Conservation (phyloP, 1,284 basidiomycete genomes). For the Coniferiporia weirii region DNA sequence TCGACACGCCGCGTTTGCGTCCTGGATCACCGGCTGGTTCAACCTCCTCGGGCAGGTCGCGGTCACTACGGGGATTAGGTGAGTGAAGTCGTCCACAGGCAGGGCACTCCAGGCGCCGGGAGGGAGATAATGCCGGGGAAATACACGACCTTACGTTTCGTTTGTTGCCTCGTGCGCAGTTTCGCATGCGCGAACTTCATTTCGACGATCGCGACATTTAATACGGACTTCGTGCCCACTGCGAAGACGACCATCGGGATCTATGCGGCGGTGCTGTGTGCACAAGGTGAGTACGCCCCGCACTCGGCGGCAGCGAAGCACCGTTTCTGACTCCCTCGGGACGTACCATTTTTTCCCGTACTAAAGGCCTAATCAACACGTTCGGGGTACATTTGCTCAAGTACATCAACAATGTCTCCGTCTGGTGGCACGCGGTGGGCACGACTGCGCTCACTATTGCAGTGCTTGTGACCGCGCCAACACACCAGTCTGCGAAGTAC, state of each 20-base stretch:
- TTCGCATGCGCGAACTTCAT: constrained; percentile 69
- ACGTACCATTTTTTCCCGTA: not conserved
- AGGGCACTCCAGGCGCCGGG: not conserved
- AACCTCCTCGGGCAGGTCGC: constrained; percentile 74
- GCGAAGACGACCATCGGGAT: constrained; percentile 62
- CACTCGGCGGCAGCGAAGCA: too few species aligned
- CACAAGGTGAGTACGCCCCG: constrained; percentile 40
- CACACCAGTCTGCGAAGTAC: constrained; percentile 59
- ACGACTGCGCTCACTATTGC: constrained; percentile 62
- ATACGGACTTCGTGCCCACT: constrained; percentile 51
- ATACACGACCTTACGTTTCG: not conserved
- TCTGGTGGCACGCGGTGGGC: constrained; percentile 70
- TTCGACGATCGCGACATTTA: constrained; percentile 55
- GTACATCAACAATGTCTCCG: constrained; percentile 64
- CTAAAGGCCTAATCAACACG: constrained; percentile 56
- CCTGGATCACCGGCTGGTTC: constrained; percentile 72
- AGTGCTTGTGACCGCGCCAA: constrained; percentile 63
- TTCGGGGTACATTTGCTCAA: constrained; percentile 63
- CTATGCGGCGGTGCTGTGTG: constrained; percentile 62
- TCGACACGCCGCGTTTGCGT: constrained; percentile 52
- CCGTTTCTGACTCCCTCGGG: not conserved
- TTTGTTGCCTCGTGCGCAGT: constrained; percentile 28
- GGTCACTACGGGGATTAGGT: constrained; percentile 71
- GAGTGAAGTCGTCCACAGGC: not conserved
- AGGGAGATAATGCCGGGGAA: not conserved